Conservation (phyloP, 495 filamentous ascomycete species). For the Tetracladium marchalianum region DNA sequence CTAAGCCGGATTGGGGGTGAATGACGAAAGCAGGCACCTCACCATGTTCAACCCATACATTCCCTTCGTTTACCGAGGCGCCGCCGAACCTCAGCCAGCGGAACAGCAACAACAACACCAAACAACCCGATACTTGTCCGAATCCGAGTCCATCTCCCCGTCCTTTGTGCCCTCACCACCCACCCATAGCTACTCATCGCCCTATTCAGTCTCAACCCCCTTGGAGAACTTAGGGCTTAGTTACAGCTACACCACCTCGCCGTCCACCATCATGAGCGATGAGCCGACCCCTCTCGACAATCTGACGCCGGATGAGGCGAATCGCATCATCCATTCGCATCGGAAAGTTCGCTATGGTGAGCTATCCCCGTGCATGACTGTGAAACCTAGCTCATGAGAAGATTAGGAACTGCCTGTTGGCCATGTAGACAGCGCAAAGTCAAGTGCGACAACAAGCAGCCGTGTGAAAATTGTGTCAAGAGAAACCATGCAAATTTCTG, state of each 20-base stretch:
- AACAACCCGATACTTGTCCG: conserved; percentile 8
- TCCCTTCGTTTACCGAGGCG: not conserved
- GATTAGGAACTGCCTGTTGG: conserved; percentile 54
- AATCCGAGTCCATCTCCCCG: not conserved
- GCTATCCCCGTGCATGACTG: conserved; percentile 13
- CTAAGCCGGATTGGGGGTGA: not conserved
- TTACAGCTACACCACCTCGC: not conserved
- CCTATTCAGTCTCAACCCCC: not conserved
- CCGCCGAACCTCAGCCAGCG: not conserved
- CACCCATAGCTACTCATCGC: too few species aligned
- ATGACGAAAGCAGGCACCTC: too few species aligned
- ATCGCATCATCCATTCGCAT: conserved; percentile 48
- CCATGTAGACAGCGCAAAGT: conserved; percentile 66
- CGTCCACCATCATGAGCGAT: conserved; percentile 7
- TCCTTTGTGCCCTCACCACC: too few species aligned
- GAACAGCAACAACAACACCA: not conserved
- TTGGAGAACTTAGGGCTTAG: conserved; percentile 1
- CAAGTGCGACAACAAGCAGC: conserved; percentile 64
- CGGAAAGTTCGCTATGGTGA: conserved; percentile 50
- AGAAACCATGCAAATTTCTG: conserved; percentile 62
- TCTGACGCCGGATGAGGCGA: conserved; percentile 36
- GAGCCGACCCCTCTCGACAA: conserved; percentile 7
- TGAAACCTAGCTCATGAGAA: conserved; percentile 4
- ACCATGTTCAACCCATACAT: not conserved
- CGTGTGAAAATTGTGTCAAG: conserved; percentile 66